Evolutionary conservation across 2,329 filamentous ascomycete species (phyloP).

Genomic region (Tolypocladium tundrense): DNA sequence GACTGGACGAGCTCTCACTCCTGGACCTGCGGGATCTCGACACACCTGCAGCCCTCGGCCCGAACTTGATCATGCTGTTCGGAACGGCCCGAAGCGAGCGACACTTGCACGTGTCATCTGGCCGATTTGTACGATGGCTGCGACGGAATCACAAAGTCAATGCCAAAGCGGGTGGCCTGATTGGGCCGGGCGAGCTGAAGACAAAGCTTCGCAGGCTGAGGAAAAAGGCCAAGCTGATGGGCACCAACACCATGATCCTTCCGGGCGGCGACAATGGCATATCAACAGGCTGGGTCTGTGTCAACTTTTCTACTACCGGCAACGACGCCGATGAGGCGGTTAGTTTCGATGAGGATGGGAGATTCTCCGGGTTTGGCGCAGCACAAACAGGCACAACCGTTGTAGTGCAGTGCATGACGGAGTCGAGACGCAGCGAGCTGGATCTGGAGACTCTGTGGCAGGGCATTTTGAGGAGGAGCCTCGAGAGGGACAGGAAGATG

Average conservation of each 20-base stretch:
- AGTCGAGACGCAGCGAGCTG: constrained; percentile 39
- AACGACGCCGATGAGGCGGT: constrained; percentile 36
- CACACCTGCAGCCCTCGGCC: constrained; percentile 76
- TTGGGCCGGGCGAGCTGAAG: constrained; percentile 86
- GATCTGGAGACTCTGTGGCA: constrained; percentile 44
- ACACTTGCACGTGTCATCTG: constrained; percentile 83
- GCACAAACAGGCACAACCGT: constrained; percentile 38
- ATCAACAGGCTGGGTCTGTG: constrained; percentile 90
- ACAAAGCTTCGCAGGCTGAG: constrained; percentile 72
- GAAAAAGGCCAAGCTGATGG: constrained; percentile 71
- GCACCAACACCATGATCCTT: constrained; percentile 55
- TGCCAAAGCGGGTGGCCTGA: constrained; percentile 74
- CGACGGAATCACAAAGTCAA: constrained; percentile 60
- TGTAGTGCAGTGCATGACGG: constrained; percentile 49
- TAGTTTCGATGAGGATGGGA: constrained; percentile 36
- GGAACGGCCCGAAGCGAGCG: constrained; percentile 86
- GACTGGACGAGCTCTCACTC: constrained; percentile 70
- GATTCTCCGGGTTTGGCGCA: constrained; percentile 68
- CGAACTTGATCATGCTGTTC: constrained; percentile 85
- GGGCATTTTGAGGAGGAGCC: constrained; percentile 24
- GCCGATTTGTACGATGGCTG: constrained; percentile 81
- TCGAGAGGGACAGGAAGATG: constrained; percentile 19
- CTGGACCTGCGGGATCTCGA: constrained; percentile 78
- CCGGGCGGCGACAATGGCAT: constrained; percentile 72
- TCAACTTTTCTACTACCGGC: constrained; percentile 69